Evolutionary conservation across 164 flowering plant species (phyloP).

Genomic region (Hamamelis virginiana): DNA sequence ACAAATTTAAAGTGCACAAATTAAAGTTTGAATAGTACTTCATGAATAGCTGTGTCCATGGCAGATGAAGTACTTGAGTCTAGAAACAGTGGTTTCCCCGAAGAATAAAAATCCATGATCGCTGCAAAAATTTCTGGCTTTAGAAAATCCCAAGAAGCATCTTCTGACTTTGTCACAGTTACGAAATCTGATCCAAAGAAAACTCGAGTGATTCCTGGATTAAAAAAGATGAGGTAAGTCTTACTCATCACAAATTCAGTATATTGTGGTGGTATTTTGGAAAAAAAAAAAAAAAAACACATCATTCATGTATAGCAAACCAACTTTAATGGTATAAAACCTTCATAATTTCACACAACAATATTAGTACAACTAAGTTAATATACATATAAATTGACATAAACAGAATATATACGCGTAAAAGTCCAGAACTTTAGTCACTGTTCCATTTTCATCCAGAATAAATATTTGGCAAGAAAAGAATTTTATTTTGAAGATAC

Average conservation of each 20-base stretch:
- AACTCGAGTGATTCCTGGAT: conserved; percentile 74
- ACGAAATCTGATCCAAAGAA: conserved; percentile 94
- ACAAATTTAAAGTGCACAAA: neutral
- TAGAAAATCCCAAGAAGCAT: conserved; percentile 77
- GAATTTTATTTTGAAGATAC: neutral
- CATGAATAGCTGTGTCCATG: conserved; percentile 86
- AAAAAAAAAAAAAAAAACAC: neutral
- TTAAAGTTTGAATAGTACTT: conserved; percentile 35
- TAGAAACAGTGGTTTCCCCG: conserved; percentile 79
- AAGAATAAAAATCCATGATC: conserved; percentile 90
- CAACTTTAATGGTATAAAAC: no score
- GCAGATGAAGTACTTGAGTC: conserved; percentile 66
- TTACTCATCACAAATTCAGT: neutral
- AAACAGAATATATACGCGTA: no score
- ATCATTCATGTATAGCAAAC: neutral
- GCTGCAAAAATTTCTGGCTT: conserved; percentile 97
- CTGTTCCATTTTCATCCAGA: neutral
- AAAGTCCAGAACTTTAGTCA: neutral
- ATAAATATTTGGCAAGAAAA: neutral
- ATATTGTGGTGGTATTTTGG: neutral
- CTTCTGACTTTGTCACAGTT: conserved; percentile 87
- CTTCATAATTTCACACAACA: no score
- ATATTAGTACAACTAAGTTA: no score
- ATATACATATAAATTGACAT: no score
- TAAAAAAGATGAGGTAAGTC: conserved; percentile 1